Base-by-base conservation (phyloP, 2,329 filamentous ascomycete species). In the Paramyrothecium roridum region DNA sequence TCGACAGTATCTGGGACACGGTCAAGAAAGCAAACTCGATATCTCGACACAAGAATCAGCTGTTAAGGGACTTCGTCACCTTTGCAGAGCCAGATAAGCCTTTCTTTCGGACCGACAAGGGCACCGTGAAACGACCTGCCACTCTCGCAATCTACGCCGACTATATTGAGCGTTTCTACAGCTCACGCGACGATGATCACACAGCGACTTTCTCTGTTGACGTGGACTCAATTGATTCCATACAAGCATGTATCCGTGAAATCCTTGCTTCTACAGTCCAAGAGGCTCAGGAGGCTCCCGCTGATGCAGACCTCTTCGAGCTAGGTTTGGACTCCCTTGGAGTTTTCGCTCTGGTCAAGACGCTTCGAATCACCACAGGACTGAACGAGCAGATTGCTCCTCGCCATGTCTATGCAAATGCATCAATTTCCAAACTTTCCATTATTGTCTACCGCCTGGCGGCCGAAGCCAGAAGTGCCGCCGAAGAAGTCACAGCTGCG, bases 91-190 rank as follows among this genome's bases (percentile, higher is more conserved):
- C 66, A 12, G 65, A 69, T 3, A 76, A 78, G 61, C 74, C 76
- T 0, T 78, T 81, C 50, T 59, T 71, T 3, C 70, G 66, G 16
- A 77, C 79, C 0, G 71, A 75, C 16, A 81, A 82, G 61, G 74
- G 76, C 0, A 77, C 71, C 0, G 68, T 78, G 3, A 74, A 76
- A 61, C 71, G 77, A 3, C 66, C 66, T 1, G 67, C 69, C 0
- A 77, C 78, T 2, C 54, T 73, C 8, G 57, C 63, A 2, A 63
- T 75, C 1, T 82, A 80, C 50, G 63, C 63, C 2, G 59, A 71
- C 2, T 78, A 80, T 54, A 81, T 82, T 47, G 74, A 80, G 4
- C 66, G 68, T 1, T 65, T 81, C 4, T 82, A 81, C 59, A 55
- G 10, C 26, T 51, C 20, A 60, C 54, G 43, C 22, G 56, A 61